These are phyloP conservation scores for Nigrograna mackinnonii DNA, from an alignment of 2,329 filamentous ascomycete genomes.

Conservation along the genomic window DNA sequence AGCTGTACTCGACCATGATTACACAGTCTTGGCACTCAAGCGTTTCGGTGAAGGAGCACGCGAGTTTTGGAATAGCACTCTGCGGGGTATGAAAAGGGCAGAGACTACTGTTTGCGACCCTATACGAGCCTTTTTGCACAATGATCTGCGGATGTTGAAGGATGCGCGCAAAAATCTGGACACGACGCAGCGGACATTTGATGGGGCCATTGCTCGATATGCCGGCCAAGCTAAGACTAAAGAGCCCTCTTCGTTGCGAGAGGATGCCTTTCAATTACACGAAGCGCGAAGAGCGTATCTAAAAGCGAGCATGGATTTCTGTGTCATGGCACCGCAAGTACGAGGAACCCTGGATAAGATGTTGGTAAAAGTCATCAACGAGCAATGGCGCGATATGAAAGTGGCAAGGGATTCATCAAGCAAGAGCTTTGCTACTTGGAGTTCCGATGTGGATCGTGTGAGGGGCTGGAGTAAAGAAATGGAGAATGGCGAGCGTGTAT, in stretches of 20 bases:
- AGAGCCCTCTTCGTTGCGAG: constrained; percentile 85
- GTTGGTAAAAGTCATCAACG: constrained; percentile 80
- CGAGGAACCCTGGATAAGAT: constrained; percentile 83
- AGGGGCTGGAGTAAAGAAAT: constrained; percentile 93
- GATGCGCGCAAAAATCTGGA: constrained; percentile 79
- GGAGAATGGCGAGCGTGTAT: constrained; percentile 83
- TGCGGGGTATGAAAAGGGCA: constrained; percentile 75
- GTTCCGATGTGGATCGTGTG: constrained; percentile 84
- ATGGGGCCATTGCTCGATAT: constrained; percentile 80
- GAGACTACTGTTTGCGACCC: constrained; percentile 80
- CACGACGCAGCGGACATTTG: constrained; percentile 79
- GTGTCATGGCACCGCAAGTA: constrained; percentile 82
- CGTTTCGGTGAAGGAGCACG: constrained; percentile 82
- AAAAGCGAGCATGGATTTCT: constrained; percentile 92
- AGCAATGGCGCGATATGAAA: constrained; percentile 88
- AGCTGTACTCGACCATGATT: constrained; percentile 90
- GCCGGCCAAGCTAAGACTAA: constrained; percentile 87
- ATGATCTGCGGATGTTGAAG: constrained; percentile 84
- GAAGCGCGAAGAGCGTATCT: constrained; percentile 90
- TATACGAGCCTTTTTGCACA: constrained; percentile 74
- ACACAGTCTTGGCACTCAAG: constrained; percentile 84
- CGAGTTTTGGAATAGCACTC: constrained; percentile 82
- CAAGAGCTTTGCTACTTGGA: constrained; percentile 67
- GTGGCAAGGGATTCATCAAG: constrained; percentile 67
- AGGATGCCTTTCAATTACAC: constrained; percentile 95